Evolutionary conservation across 176 grass and related monocot species (phyloP).

Genomic region (Stipa capillata): DNA sequence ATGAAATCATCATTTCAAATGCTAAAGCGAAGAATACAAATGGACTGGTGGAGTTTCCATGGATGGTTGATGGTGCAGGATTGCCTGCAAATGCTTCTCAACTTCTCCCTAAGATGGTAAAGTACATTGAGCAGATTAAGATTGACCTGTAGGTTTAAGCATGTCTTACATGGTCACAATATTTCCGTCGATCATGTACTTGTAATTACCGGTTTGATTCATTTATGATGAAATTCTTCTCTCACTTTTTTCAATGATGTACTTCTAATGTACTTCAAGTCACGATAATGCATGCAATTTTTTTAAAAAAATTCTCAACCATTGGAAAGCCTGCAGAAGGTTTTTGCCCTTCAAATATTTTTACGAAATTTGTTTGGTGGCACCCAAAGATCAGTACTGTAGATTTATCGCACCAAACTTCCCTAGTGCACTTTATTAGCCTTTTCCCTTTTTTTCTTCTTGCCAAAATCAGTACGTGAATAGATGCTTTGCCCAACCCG

Average conservation of each 20-base stretch:
- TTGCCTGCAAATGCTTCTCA: constrained; percentile 86
- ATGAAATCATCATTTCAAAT: constrained; percentile 77
- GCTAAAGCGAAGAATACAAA: constrained; percentile 41
- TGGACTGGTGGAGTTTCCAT: constrained; percentile 49
- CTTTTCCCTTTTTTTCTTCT: too few species aligned
- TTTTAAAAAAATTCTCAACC: not conserved
- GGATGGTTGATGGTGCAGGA: constrained; percentile 98
- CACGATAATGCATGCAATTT: not conserved
- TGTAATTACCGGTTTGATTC: constrained; percentile 2
- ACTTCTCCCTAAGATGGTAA: constrained; percentile 86
- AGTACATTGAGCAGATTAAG: constrained; percentile 17
- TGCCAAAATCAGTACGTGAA: too few species aligned
- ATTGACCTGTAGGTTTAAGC: not conserved
- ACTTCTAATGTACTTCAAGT: not conserved
- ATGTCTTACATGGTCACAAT: not conserved
- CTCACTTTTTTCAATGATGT: not conserved
- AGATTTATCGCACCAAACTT: not conserved
- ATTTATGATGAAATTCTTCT: not conserved
- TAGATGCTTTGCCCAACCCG: too few species aligned
- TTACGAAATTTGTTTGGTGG: not conserved
- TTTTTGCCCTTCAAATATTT: not conserved
- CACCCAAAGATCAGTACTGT: not conserved
- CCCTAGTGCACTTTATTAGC: too few species aligned
- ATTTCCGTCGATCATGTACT: constrained; percentile 7
- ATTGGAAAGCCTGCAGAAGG: not conserved